Evolutionary conservation across 768 basidiomycete species (phyloP).

Genomic region (Lactarius tabidus): DNA sequence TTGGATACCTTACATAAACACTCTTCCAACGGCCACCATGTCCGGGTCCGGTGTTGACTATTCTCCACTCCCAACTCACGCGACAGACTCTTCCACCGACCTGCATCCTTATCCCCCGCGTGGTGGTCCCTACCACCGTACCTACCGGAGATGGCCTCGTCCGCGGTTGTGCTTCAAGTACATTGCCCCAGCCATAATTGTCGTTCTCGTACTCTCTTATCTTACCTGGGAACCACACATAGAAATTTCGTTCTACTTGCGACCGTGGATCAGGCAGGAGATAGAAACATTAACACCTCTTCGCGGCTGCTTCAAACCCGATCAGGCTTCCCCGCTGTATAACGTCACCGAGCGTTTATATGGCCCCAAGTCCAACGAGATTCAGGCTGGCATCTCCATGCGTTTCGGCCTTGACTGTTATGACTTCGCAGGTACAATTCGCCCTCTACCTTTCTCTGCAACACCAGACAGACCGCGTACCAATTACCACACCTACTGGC

Average conservation of each 20-base stretch:
- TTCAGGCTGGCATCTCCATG: slow-evolving; percentile 79
- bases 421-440: slow-evolving; percentile 84
- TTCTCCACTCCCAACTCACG: slow-evolving; percentile 1
- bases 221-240: slow-evolving; percentile 71
- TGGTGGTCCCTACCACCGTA: not conserved
- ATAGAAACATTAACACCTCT: slow-evolving; percentile 63
- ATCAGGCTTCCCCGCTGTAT: slow-evolving; percentile 59
- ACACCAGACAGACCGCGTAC: slow-evolving; percentile 41
- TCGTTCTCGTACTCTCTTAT: slow-evolving; percentile 23
- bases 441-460: not conserved
- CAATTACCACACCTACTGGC: slow-evolving; percentile 92
- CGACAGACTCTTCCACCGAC: not conserved
- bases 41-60: not conserved
- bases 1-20: not conserved
- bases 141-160: slow-evolving; percentile 3
- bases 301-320: slow-evolving; percentile 68
- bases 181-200: slow-evolving; percentile 25
- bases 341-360: slow-evolving; percentile 62
- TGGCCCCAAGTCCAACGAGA: slow-evolving; percentile 58
- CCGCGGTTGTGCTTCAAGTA: slow-evolving; percentile 16
- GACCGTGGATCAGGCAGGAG: slow-evolving; percentile 69
- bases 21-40: not conserved
- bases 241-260: slow-evolving; percentile 75
- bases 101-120: slow-evolving; percentile 8
- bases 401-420: slow-evolving; percentile 86